These are phyloP conservation scores for Alternaria sp. DNA, from an alignment of 2,329 filamentous ascomycete species.

Conservation along the genomic window DNA sequence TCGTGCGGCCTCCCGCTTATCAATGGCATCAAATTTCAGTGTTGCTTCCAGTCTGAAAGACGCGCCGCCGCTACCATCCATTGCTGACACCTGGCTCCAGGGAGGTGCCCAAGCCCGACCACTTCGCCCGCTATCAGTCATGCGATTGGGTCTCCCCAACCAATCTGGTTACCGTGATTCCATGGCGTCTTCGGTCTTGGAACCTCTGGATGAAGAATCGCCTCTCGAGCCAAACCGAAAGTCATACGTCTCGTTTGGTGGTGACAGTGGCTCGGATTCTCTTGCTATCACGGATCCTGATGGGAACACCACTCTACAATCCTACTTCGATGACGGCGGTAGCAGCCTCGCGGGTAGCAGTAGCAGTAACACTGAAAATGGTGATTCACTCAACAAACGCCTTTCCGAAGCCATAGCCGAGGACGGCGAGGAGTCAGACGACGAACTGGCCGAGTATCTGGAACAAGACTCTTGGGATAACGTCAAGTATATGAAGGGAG, in stretches of 20 bases:
- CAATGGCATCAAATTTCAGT: conserved; percentile 91
- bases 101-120: conserved; percentile 59
- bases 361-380: conserved; percentile 63
- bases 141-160: conserved; percentile 64
- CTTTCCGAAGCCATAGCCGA: conserved; percentile 85
- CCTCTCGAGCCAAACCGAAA: conserved; percentile 87
- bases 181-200: conserved; percentile 85
- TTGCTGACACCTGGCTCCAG: conserved; percentile 89
- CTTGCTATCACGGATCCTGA: conserved; percentile 81
- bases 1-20: conserved; percentile 89
- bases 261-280: conserved; percentile 73
- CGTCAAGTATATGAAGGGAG: conserved; percentile 99
- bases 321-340: conserved; percentile 84
- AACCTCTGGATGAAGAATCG: conserved; percentile 90
- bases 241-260: conserved; percentile 88
- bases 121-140: conserved; percentile 67
- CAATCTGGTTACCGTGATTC: conserved; percentile 81
- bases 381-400: conserved; percentile 80
- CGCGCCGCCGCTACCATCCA: conserved; percentile 92
- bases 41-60: conserved; percentile 91
- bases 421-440: conserved; percentile 90
- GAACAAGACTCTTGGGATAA: conserved; percentile 94
- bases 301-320: conserved; percentile 71
- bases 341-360: conserved; percentile 76
- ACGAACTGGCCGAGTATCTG: conserved; percentile 88